Evolutionary conservation across 1,139 yeast species (phyloP), one percentile per base, ranked within the genome.

Genomic region (Blastobotrys persicus): DNA sequence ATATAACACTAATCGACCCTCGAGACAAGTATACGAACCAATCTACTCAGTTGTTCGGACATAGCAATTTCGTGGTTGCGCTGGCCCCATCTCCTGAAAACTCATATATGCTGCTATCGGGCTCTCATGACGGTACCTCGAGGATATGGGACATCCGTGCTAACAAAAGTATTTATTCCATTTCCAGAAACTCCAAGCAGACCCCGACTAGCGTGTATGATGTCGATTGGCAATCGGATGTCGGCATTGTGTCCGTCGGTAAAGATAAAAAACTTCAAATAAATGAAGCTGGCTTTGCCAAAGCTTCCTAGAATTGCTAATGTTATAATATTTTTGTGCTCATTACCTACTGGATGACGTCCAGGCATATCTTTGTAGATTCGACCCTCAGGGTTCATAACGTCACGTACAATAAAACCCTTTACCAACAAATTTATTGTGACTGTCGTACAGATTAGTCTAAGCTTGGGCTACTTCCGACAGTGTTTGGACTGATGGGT

Each of bases 101-200:
- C 47, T 59, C 60, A 45, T 83, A 88, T 68, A 80, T 88, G 83
- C 78, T 92, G 62, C 81, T 88, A 17, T 86, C 96, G 5, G 95
- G 86, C 14, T 88, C 97, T 12, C 96, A 89, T 65, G 99, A 92
- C 68, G 97, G 98, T 20, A 86, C 96, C 1, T 94, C 86, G 40
- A 84, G 89, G 60, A 85, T 92, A 17, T 92, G 99, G 99, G 99
- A 92, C 68, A 79, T 91, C 11, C 81, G 99, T 62, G 85, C 96
- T 1, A 87, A 83, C 57, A 80, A 83, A 60, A 78, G 95, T n/a
- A 74, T 89, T 71, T 87, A 85, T 67, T 87, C 95, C n/a, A 81
- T 91, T 47, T 79, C 87, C 20, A 79, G 96, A 66, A 82, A 84
- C 59, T 74, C 77, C 31, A 59, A 64, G 18, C 60, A 56, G 31